A percentile compares a stretch with the other conserved stretches of the same genome.
phyloP scores from a whole-genome alignment of 2,329 filamentous ascomycete genomes.

The Chaetothyriales sp. region DNA sequence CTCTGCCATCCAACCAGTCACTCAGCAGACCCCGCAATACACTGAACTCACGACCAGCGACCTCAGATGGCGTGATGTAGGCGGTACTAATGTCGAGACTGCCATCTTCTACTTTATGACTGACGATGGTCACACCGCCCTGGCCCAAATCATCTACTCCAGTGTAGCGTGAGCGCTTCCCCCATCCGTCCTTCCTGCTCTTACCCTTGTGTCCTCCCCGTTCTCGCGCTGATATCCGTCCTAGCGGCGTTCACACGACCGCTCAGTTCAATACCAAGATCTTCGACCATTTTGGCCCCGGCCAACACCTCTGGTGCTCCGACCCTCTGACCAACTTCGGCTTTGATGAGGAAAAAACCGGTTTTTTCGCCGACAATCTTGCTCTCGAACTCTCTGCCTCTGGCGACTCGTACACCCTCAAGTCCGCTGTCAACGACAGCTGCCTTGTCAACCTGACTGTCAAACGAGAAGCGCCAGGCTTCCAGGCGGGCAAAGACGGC shows the following conservation, averaged over 20 bases:
- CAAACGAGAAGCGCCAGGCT: conserved; percentile 60
- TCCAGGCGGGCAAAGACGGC: conserved; percentile 71
- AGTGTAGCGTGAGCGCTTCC: conserved; percentile 63
- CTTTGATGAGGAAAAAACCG: conserved; percentile 69
- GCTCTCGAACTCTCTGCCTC: conserved; percentile 76
- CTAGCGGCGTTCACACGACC: conserved; percentile 78
- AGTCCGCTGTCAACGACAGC: conserved; percentile 68
- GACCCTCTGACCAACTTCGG: conserved; percentile 63
- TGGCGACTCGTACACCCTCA: conserved; percentile 70
- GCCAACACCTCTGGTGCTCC: conserved; percentile 68
- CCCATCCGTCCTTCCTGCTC: conserved; percentile 2
- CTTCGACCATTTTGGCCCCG: conserved; percentile 58
- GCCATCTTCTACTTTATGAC: conserved; percentile 84
- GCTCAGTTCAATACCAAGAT: conserved; percentile 91
- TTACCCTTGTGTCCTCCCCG: neutral
- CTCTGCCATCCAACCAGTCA: conserved; percentile 70
- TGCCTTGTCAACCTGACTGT: conserved; percentile 77
- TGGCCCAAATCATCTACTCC: conserved; percentile 92
- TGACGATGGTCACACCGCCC: conserved; percentile 59
- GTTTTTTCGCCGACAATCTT: conserved; percentile 74
- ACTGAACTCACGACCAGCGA: conserved; percentile 65
- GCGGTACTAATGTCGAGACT: conserved; percentile 82
- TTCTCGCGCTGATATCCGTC: conserved; percentile 2
- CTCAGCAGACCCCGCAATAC: conserved; percentile 63
- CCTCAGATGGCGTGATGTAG: conserved; percentile 66